These are phyloP conservation scores for Neofusicoccum parvum DNA, from an alignment of 2,329 filamentous ascomycete genomes.

Conservation along the genomic window DNA sequence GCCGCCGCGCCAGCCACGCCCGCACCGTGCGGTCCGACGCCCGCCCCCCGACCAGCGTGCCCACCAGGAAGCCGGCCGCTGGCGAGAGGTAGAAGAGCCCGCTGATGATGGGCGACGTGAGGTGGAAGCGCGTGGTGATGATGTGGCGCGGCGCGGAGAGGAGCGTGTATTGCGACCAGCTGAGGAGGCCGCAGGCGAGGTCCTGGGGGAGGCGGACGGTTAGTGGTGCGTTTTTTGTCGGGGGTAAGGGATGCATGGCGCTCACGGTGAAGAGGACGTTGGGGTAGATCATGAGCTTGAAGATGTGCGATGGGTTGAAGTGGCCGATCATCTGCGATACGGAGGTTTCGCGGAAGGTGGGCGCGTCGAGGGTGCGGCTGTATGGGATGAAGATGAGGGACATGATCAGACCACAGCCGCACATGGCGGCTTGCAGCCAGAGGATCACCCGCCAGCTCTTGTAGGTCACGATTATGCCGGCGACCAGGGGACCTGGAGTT, in stretches of 20 bases:
- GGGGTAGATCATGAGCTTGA: constrained; percentile 28
- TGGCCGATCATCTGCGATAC: constrained; percentile 17
- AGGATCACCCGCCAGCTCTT: constrained; percentile 35
- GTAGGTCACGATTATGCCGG: constrained; percentile 36
- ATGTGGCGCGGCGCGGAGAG: constrained; percentile 27
- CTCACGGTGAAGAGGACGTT: constrained; percentile 30
- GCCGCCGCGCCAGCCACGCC: constrained; percentile 23
- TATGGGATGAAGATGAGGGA: constrained; percentile 30
- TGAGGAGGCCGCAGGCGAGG: constrained; percentile 28
- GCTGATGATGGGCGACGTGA: constrained; percentile 25
- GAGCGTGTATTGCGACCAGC: constrained; percentile 28
- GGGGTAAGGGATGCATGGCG: neutral
- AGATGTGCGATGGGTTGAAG: constrained; percentile 29
- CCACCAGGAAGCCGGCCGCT: constrained; percentile 27
- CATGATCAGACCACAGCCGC: constrained; percentile 30
- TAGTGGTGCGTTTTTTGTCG: neutral
- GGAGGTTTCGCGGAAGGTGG: constrained; percentile 20
- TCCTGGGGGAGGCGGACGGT: constrained; percentile 17
- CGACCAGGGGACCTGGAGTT: constrained; percentile 31
- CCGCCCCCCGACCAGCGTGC: constrained; percentile 28
- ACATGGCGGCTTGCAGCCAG: constrained; percentile 38
- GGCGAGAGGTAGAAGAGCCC: constrained; percentile 30
- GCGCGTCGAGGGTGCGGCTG: neutral
- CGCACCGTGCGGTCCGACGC: constrained; percentile 28
- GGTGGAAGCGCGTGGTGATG: constrained; percentile 24